These are phyloP conservation scores for Hymenoscyphus infarciens DNA, from an alignment of 2,329 filamentous ascomycete genomes.

Conservation along the genomic window DNA sequence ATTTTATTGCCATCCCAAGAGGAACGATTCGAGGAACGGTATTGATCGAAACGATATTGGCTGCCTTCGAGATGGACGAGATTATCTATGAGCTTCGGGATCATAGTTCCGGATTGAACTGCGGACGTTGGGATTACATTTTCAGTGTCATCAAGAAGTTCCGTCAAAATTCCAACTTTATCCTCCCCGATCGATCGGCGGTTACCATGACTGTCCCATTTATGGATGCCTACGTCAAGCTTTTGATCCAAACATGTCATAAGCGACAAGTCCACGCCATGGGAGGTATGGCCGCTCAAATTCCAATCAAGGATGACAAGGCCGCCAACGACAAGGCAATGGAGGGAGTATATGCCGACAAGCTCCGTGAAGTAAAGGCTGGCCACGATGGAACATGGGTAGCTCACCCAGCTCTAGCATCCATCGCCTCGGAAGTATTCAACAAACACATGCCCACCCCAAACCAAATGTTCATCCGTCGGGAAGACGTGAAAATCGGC, in stretches of 20 bases:
- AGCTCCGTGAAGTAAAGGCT: constrained; percentile 90
- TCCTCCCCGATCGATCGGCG: constrained; percentile 83
- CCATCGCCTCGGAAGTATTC: constrained; percentile 88
- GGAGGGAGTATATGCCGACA: constrained; percentile 89
- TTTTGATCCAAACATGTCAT: constrained; percentile 98
- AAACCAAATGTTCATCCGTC: constrained; percentile 88
- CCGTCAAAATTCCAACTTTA: constrained; percentile 88
- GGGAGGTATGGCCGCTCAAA: constrained; percentile 98
- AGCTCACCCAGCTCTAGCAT: constrained; percentile 86
- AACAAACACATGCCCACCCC: constrained; percentile 98
- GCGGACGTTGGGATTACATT: constrained; percentile 99
- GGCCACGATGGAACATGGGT: constrained; percentile 98
- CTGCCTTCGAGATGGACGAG: constrained; percentile 99
- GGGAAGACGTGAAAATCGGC: constrained; percentile 83
- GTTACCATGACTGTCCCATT: constrained; percentile 99
- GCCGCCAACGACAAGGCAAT: constrained; percentile 91
- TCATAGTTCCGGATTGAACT: constrained; percentile 95
- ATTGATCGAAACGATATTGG: constrained; percentile 94
- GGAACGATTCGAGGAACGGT: constrained; percentile 95
- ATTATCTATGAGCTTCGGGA: constrained; percentile 99
- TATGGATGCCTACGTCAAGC: constrained; percentile 95
- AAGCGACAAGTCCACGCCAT: constrained; percentile 96
- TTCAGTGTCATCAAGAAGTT: constrained; percentile 99
- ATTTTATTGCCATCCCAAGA: constrained; percentile 82
- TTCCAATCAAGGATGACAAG: constrained; percentile 94